A percentile compares a stretch with the other conserved stretches of the same genome.
phyloP scores from a whole-genome alignment of 768 basidiomycete species.

The Ramaria rubella region DNA sequence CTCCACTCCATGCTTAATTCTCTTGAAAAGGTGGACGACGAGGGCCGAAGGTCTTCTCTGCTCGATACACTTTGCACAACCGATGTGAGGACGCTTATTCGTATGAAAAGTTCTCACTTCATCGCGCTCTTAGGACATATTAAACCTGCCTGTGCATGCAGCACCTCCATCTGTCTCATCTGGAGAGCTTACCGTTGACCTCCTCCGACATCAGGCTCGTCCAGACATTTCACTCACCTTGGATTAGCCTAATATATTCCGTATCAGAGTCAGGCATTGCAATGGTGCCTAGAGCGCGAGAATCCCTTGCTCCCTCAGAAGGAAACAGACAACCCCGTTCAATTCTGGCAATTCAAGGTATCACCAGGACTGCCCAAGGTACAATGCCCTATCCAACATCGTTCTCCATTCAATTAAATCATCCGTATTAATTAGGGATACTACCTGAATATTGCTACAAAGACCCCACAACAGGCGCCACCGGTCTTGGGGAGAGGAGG shows the following conservation, averaged over 20 bases:
- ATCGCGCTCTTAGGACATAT: constrained; percentile 42
- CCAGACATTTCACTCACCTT: constrained; percentile 1
- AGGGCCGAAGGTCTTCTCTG: constrained; percentile 60
- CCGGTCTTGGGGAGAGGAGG: constrained; percentile 80
- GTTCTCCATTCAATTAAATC: not conserved
- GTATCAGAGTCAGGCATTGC: constrained; percentile 66
- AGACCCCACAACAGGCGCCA: constrained; percentile 57
- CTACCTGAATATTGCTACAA: constrained; percentile 59
- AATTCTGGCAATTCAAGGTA: constrained; percentile 77
- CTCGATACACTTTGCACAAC: constrained; percentile 62
- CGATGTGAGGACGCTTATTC: constrained; percentile 24
- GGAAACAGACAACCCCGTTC: constrained; percentile 66
- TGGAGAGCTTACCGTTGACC: constrained; percentile 62
- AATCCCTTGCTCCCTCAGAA: constrained; percentile 66
- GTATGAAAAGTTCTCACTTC: not conserved
- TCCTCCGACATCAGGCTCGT: constrained; percentile 75
- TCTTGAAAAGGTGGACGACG: constrained; percentile 74
- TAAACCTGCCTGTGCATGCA: constrained; percentile 63
- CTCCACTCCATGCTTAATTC: constrained; percentile 55
- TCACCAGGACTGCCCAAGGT: constrained; percentile 40
- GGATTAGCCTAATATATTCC: not conserved
- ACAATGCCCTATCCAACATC: constrained; percentile 10
- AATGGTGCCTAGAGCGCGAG: constrained; percentile 81
- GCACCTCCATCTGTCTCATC: constrained; percentile 63
- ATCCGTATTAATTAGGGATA: not conserved